Conservation (phyloP, 371 early-diverging fungal species). For the Sanchytrium tribonematis region DNA sequence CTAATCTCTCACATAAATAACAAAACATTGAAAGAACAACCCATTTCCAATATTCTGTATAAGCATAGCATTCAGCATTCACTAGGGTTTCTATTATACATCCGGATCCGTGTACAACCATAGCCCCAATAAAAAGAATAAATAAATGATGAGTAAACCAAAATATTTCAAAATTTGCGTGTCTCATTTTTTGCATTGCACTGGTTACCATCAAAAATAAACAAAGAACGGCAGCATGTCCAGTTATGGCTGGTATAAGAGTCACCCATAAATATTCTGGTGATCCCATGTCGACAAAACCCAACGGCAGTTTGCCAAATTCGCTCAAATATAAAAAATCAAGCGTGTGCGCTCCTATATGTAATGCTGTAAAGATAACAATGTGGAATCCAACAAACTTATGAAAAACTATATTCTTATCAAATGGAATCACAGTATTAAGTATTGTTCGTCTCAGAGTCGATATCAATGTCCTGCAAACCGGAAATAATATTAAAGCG, state of each 20-base stretch:
- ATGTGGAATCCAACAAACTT: conserved; percentile 43
- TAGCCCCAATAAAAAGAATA: conserved; percentile 24
- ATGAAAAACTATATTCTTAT: conserved; percentile 51
- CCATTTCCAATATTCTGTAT: background rate
- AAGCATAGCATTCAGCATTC: background rate
- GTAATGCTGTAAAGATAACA: conserved; percentile 36
- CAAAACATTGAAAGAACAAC: background rate
- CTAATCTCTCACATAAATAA: background rate
- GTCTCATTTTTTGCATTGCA: conserved; percentile 24
- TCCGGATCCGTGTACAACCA: conserved; percentile 30
- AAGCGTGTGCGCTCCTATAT: conserved; percentile 20
- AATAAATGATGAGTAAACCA: conserved; percentile 44
- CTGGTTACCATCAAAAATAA: conserved; percentile 39
- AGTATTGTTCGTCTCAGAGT: conserved; percentile 35
- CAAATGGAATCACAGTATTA: conserved; percentile 40
- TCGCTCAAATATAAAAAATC: conserved; percentile 26
- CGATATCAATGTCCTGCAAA: conserved; percentile 48
- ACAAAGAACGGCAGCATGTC: conserved; percentile 35
- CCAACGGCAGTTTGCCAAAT: conserved; percentile 14
- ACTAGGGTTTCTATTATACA: conserved; percentile 24
- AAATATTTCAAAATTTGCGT: conserved; percentile 32
- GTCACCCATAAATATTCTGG: conserved; percentile 19
- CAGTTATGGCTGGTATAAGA: conserved; percentile 43
- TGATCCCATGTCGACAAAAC: conserved; percentile 5
- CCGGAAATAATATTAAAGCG: conserved; percentile 42